phyloP scores from a whole-genome alignment of 2,329 filamentous ascomycete species.

The Blastomyces parvus region DNA sequence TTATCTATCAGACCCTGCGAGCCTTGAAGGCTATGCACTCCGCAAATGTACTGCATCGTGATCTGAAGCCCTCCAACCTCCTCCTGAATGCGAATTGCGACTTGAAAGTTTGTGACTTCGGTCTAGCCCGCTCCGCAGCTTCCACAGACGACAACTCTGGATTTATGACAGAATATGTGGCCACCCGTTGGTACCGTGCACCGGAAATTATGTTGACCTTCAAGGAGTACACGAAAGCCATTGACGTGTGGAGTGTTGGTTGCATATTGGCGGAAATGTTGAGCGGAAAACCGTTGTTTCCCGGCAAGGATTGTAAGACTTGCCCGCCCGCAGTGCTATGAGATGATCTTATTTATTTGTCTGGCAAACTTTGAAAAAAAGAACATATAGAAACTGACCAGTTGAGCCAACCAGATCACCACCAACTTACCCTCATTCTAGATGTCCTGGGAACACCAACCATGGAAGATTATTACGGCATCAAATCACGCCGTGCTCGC shows the following conservation, averaged over 20 bases:
- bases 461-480: constrained; percentile 99
- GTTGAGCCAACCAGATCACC: constrained; percentile 60
- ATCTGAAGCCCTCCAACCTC: constrained; percentile 94
- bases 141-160: constrained; percentile 99
- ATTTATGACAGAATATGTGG: constrained; percentile 99
- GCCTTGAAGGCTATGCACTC: constrained; percentile 99
- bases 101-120: constrained; percentile 97
- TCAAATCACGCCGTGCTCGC: constrained; percentile 92
- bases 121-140: constrained; percentile 85
- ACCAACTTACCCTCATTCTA: constrained; percentile 92
- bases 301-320: constrained; percentile 88
- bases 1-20: constrained; percentile 98
- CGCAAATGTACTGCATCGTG: constrained; percentile 92
- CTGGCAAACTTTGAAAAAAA: neutral
- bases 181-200: constrained; percentile 96
- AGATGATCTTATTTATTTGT: neutral
- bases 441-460: constrained; percentile 96
- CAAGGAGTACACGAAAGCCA: constrained; percentile 99
- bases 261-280: constrained; percentile 98
- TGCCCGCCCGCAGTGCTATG: neutral
- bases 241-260: constrained; percentile 97
- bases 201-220: constrained; percentile 99
- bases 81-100: constrained; percentile 98
- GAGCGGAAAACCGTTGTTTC: constrained; percentile 94
- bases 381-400: neutral